phyloP scores from a whole-genome alignment of 768 basidiomycete genomes.

The Hericium erinaceus region DNA sequence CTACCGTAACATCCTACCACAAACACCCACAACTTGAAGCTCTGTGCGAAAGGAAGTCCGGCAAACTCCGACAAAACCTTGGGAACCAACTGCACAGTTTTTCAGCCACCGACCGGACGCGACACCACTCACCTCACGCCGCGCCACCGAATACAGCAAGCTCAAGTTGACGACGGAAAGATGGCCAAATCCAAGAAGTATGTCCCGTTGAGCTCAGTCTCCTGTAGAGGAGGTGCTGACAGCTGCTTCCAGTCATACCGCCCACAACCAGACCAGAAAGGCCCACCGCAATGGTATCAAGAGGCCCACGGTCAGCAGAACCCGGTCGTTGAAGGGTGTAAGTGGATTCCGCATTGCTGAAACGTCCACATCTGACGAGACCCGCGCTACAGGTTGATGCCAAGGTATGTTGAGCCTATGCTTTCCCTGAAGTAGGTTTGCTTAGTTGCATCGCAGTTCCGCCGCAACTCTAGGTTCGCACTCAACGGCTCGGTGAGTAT shows the following conservation, averaged over 20 bases:
- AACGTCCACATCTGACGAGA: conserved; percentile 4
- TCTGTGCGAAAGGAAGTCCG: background rate
- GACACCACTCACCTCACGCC: background rate
- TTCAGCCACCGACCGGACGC: conserved; percentile 18
- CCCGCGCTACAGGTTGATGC: conserved; percentile 53
- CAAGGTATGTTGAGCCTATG: conserved; percentile 41
- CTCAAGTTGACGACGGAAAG: conserved; percentile 19
- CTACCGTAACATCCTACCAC: too few species aligned
- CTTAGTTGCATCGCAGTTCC: conserved; percentile 47
- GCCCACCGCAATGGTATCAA: conserved; percentile 98
- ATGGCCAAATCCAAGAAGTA: conserved; percentile 99
- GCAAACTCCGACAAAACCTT: conserved; percentile 1
- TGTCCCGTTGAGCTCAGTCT: conserved; percentile 16
- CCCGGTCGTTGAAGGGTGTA: conserved; percentile 87
- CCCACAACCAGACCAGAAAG: conserved; percentile 96
- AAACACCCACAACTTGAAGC: too few species aligned
- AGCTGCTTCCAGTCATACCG: conserved; percentile 55
- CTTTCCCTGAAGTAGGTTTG: background rate
- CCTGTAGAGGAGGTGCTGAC: conserved; percentile 6
- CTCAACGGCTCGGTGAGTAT: conserved; percentile 62
- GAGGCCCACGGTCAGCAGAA: conserved; percentile 61
- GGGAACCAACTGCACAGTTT: conserved; percentile 19
- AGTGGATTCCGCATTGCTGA: conserved; percentile 56
- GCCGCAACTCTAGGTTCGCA: conserved; percentile 70
- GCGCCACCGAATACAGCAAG: conserved; percentile 14